phyloP scores from a whole-genome alignment of 352 stramenopile species.

The Phytophthora hybrid region DNA sequence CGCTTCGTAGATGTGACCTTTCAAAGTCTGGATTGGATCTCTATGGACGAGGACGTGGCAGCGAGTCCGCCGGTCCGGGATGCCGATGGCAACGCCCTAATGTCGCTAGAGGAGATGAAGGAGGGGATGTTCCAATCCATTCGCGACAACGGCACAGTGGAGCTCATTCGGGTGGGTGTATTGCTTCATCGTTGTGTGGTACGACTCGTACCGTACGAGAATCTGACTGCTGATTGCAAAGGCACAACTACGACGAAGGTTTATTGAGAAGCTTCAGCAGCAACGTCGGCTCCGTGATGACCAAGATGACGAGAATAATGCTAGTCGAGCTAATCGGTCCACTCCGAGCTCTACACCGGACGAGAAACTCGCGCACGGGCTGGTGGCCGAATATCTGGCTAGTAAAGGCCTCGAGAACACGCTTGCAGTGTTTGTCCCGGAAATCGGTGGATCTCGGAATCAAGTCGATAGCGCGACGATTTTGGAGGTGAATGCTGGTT shows the following conservation, averaged over 20 bases:
- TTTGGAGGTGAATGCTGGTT: conserved; percentile 37
- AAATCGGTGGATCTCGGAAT: conserved; percentile 62
- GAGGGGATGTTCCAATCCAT: conserved; percentile 79
- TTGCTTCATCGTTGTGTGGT: not conserved
- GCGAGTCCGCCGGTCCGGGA: conserved; percentile 11
- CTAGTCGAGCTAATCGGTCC: conserved; percentile 11
- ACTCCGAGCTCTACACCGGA: conserved; percentile 35
- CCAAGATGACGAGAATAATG: conserved; percentile 9
- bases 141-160: conserved; percentile 66
- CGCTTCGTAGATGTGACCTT: conserved; percentile 26
- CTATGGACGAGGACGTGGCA: conserved; percentile 18
- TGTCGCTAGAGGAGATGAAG: conserved; percentile 75
- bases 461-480: conserved; percentile 56
- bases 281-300: conserved; percentile 31
- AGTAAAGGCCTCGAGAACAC: conserved; percentile 65
- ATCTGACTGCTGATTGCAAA: conserved; percentile 17
- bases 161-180: conserved; percentile 59
- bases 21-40: conserved; percentile 33
- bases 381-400: conserved; percentile 68
- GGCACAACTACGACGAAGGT: conserved; percentile 70
- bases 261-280: conserved; percentile 77
- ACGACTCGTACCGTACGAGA: not conserved
- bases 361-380: conserved; percentile 65
- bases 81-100: conserved; percentile 34
- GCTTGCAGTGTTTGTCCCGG: conserved; percentile 71